Evolutionary conservation across 495 filamentous ascomycete genomes (phyloP).

Genomic region (Chaetomium cochliodes): DNA sequence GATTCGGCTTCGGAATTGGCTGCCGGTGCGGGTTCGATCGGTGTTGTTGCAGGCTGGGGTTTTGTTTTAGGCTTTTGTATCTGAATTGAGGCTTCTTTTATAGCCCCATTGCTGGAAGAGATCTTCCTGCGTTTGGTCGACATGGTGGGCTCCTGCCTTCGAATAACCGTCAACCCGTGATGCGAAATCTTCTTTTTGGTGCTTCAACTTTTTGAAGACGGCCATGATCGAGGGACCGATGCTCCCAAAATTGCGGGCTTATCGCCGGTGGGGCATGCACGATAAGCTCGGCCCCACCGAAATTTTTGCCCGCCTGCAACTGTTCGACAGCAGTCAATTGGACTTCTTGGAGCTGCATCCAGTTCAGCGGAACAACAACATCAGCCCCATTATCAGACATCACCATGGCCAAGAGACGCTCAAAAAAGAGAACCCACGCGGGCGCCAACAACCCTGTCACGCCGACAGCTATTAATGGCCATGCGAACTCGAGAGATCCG

Average conservation of each 20-base stretch:
- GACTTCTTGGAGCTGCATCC: conserved; percentile 14
- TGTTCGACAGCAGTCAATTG: conserved; percentile 8
- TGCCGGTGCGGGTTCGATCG: conserved; percentile 8
- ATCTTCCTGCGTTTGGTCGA: conserved; percentile 34
- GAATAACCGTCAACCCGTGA: background rate
- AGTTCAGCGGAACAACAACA: conserved; percentile 14
- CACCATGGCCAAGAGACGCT: conserved; percentile 74
- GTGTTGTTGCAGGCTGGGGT: conserved; percentile 8
- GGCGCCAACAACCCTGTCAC: conserved; percentile 60
- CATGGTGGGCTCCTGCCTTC: conserved; percentile 20
- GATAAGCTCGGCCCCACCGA: conserved; percentile 37
- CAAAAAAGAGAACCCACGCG: conserved; percentile 86
- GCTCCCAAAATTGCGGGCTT: conserved; percentile 28
- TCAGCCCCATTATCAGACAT: conserved; percentile 18
- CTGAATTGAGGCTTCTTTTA: conserved; percentile 9
- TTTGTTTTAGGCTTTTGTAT: conserved; percentile 15
- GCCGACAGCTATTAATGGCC: conserved; percentile 38
- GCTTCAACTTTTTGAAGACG: conserved; percentile 10
- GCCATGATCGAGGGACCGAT: background rate
- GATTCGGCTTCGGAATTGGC: conserved; percentile 25
- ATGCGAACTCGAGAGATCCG: conserved; percentile 59
- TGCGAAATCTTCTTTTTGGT: background rate
- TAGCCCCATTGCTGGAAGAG: conserved; percentile 16
- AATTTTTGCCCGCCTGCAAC: conserved; percentile 29
- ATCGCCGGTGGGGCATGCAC: conserved; percentile 31